Conservation (phyloP, 495 filamentous ascomycete species). For the Aspergillus campestris region DNA sequence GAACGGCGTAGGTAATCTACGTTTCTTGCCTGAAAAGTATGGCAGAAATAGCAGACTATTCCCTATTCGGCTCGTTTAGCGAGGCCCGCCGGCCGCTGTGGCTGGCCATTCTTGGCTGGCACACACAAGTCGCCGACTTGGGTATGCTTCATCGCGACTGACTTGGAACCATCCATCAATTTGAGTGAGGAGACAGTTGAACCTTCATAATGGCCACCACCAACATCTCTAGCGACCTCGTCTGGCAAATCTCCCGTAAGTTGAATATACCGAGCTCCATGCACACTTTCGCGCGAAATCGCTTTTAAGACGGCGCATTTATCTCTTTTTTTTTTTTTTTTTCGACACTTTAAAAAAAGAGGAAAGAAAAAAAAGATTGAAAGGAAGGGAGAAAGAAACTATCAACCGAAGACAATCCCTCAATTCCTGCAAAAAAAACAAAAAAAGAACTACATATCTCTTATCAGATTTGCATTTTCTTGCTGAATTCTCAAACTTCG, state of each 20-base stretch:
- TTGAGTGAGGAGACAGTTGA: not conserved
- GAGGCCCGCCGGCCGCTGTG: slow-evolving; percentile 19
- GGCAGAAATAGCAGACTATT: slow-evolving; percentile 20
- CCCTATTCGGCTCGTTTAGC: slow-evolving; percentile 37
- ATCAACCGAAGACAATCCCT: too few relatives aligned
- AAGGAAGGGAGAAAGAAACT: too few relatives aligned
- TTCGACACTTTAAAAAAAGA: too few relatives aligned
- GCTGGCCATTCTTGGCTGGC: slow-evolving; percentile 18
- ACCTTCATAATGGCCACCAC: slow-evolving; percentile 36
- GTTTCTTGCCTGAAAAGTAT: slow-evolving; percentile 6
- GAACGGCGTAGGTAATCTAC: not conserved
- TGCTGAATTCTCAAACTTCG: not conserved
- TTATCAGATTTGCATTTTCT: not conserved
- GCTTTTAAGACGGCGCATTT: too few relatives aligned
- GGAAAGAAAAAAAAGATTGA: too few relatives aligned
- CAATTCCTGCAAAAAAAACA: not conserved
- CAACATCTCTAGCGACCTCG: slow-evolving; percentile 74
- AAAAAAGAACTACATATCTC: not conserved
- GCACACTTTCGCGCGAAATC: too few relatives aligned
- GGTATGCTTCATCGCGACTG: slow-evolving; percentile 7
- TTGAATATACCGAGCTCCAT: slow-evolving; percentile 9
- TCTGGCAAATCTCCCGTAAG: slow-evolving; percentile 89
- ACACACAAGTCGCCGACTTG: slow-evolving; percentile 24
- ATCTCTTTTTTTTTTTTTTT: too few relatives aligned
- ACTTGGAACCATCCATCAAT: slow-evolving; percentile 20